phyloP scores from a whole-genome alignment of 140 eudicot species.

The Bidens hawaiensis region DNA sequence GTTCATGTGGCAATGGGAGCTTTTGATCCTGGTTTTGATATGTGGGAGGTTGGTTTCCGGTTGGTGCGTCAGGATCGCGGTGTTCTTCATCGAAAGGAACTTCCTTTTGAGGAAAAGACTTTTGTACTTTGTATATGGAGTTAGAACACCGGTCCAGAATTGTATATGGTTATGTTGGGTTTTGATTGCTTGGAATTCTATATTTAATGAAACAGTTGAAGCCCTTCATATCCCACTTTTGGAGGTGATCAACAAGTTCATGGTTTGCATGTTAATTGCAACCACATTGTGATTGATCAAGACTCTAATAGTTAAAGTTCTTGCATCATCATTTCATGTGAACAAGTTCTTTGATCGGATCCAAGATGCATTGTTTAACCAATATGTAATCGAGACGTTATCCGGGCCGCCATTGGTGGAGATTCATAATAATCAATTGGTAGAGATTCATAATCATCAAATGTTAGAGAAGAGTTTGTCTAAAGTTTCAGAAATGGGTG shows the following conservation, averaged over 20 bases:
- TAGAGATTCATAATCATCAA: conserved; percentile 34
- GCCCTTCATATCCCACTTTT: conserved; percentile 30
- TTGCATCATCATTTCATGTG: conserved; percentile 62
- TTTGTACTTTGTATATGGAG: conserved; percentile 54
- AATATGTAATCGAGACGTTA: conserved; percentile 51
- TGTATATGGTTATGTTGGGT: conserved; percentile 54
- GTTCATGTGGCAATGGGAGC: conserved; percentile 64
- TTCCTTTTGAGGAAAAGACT: conserved; percentile 41
- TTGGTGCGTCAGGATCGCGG: conserved; percentile 43
- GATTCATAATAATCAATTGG: conserved; percentile 33
- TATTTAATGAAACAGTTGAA: conserved; percentile 37
- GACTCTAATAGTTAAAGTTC: conserved; percentile 55
- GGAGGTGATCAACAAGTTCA: conserved; percentile 36
- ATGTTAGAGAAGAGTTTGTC: conserved; percentile 38
- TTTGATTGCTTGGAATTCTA: conserved; percentile 51
- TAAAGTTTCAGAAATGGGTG: conserved; percentile 21
- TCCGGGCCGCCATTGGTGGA: conserved; percentile 66
- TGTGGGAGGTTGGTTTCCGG: conserved; percentile 57
- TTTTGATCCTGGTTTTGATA: conserved; percentile 40
- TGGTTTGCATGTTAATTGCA: conserved; percentile 41
- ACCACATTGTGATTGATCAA: conserved; percentile 47
- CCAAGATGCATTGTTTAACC: conserved; percentile 63
- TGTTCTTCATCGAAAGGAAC: conserved; percentile 48
- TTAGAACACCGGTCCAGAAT: conserved; percentile 41
- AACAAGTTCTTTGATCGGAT: conserved; percentile 65